A percentile compares a stretch with the other conserved stretches of the same genome.
These are phyloP conservation scores for Sclerospora graminicola DNA, from an alignment of 352 stramenopile species.

Conservation along the genomic window DNA sequence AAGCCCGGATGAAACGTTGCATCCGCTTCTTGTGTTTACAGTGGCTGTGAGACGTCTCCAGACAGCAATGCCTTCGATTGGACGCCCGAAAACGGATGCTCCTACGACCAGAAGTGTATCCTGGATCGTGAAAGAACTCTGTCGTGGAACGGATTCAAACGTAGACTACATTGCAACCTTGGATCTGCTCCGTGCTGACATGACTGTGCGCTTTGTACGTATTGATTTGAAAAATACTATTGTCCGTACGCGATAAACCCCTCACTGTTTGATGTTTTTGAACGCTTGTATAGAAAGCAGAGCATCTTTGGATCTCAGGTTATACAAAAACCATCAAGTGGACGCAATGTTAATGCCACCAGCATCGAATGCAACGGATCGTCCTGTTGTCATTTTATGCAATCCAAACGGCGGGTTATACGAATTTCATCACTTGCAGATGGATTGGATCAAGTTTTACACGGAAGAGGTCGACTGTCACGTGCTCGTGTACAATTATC, in stretches of 20 bases:
- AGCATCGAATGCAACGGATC: slow-evolving; percentile 22
- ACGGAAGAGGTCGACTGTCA: slow-evolving; percentile 57
- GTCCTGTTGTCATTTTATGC: slow-evolving; percentile 58
- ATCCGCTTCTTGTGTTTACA: slow-evolving; percentile 21
- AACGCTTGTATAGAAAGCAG: slow-evolving; percentile 32
- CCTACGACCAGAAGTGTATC: slow-evolving; percentile 24
- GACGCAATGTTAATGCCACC: slow-evolving; percentile 74
- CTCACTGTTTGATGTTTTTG: background rate
- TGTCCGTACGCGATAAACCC: background rate
- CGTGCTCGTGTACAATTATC: slow-evolving; percentile 83
- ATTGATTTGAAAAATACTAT: background rate
- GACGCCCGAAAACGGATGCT: slow-evolving; percentile 26
- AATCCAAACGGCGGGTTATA: slow-evolving; percentile 83
- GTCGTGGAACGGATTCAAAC: slow-evolving; percentile 24
- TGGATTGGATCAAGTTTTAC: slow-evolving; percentile 87
- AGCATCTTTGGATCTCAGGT: slow-evolving; percentile 74
- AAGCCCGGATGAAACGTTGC: slow-evolving; percentile 3
- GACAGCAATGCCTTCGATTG: slow-evolving; percentile 25
- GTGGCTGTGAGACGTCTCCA: slow-evolving; percentile 24
- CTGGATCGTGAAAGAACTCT: slow-evolving; percentile 52
- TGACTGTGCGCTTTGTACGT: slow-evolving; percentile 65
- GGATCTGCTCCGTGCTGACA: slow-evolving; percentile 73
- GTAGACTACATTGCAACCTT: slow-evolving; percentile 61
- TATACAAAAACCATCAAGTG: slow-evolving; percentile 48
- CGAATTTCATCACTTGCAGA: slow-evolving; percentile 83